These are phyloP conservation scores for Stachybotrys chartarum DNA, from an alignment of 2,329 filamentous ascomycete species.

Conservation along the genomic window DNA sequence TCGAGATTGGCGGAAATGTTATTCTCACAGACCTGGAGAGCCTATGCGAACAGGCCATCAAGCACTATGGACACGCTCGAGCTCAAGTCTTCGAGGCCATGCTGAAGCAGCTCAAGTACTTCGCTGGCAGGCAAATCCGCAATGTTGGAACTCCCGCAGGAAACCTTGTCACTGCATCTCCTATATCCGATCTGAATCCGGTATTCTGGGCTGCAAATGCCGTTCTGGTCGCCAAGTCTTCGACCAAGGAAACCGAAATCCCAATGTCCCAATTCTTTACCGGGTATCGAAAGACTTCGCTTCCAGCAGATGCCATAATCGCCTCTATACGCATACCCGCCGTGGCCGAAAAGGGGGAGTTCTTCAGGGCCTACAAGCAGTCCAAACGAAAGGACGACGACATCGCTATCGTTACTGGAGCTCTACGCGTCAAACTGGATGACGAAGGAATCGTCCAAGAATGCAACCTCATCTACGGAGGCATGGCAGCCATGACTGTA, in stretches of 20 bases:
- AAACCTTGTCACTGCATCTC: conserved; percentile 88
- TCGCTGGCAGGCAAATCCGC: conserved; percentile 89
- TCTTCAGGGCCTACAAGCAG: conserved; percentile 88
- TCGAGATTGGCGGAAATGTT: conserved; percentile 93
- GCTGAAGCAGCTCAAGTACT: conserved; percentile 88
- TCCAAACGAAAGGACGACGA: conserved; percentile 97
- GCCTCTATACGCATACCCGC: conserved; percentile 80
- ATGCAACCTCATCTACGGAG: conserved; percentile 81
- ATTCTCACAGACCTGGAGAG: conserved; percentile 84
- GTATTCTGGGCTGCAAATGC: conserved; percentile 85
- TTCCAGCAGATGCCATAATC: conserved; percentile 77
- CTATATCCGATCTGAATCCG: conserved; percentile 93
- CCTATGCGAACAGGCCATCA: conserved; percentile 71
- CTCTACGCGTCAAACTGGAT: conserved; percentile 67
- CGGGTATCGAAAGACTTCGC: conserved; percentile 78
- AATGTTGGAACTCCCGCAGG: conserved; percentile 97
- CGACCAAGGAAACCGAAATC: conserved; percentile 69
- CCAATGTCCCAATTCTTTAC: conserved; percentile 91
- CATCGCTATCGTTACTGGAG: conserved; percentile 92
- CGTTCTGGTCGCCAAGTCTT: conserved; percentile 71
- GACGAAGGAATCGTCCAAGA: conserved; percentile 63
- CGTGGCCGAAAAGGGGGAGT: conserved; percentile 68
- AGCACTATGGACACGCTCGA: conserved; percentile 64
- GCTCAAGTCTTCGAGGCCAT: conserved; percentile 86
- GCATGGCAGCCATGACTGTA: conserved; percentile 91